Conservation (phyloP, 768 basidiomycete genomes). For the Mycena epipterygia region DNA sequence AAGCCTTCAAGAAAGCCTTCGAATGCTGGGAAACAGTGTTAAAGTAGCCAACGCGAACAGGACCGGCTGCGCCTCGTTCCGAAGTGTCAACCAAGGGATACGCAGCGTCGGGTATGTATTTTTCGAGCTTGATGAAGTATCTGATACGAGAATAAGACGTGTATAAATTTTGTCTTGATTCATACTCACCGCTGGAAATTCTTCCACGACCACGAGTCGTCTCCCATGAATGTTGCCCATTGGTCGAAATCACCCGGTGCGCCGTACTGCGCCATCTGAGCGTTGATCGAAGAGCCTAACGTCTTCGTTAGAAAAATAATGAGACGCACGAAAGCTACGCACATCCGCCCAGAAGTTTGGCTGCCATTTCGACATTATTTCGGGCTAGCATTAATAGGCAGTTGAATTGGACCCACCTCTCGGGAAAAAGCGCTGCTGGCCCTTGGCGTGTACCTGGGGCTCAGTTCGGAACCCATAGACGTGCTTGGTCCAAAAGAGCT, state of each 20-base stretch:
- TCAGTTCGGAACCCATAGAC: constrained; percentile 71
- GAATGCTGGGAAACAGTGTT: constrained; percentile 60
- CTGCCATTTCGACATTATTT: constrained; percentile 46
- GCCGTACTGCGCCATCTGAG: constrained; percentile 75
- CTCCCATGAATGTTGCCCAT: constrained; percentile 68
- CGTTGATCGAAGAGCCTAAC: constrained; percentile 78
- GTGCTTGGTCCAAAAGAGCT: constrained; percentile 60
- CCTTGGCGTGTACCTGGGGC: constrained; percentile 64
- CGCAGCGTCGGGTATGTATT: constrained; percentile 62
- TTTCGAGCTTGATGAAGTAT: constrained; percentile 80
- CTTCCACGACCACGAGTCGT: constrained; percentile 74
- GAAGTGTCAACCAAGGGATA: constrained; percentile 66
- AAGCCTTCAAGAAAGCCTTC: constrained; percentile 69
- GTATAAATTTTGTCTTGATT: not conserved
- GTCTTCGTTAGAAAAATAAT: no score
- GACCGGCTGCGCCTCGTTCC: constrained; percentile 66
- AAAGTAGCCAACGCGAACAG: constrained; percentile 71
- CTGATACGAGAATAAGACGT: constrained; percentile 48
- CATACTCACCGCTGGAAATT: constrained; percentile 61
- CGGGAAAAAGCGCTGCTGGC: constrained; percentile 70
- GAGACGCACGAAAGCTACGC: no score
- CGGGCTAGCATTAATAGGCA: no score
- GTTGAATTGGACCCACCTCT: constrained; percentile 59
- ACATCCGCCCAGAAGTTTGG: constrained; percentile 82
- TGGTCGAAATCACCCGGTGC: constrained; percentile 81